Conservation (phyloP, 1,139 yeast genomes). For the Magnusiomyces ingens region DNA sequence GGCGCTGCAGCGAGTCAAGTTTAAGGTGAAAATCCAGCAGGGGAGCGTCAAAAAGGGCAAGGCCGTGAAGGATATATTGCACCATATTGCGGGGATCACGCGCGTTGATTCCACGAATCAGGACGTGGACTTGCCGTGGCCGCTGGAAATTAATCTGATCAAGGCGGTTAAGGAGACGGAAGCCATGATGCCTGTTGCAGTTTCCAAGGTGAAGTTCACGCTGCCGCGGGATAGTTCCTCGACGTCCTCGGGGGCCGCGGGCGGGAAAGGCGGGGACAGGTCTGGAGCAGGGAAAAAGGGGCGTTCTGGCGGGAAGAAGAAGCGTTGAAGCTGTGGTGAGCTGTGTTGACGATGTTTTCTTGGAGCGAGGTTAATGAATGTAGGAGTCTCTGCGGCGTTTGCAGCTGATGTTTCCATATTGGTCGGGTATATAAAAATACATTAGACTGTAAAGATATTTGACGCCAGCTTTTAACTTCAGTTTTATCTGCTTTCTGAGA, state of each 20-base stretch:
- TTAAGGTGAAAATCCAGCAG: conserved; percentile 79
- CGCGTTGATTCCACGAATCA: conserved; percentile 44
- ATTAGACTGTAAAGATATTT: too few relatives aligned
- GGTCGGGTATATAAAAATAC: too few relatives aligned
- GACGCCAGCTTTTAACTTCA: too few relatives aligned
- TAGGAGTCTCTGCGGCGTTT: too few relatives aligned
- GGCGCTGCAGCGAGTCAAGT: conserved; percentile 64
- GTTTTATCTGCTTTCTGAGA: too few relatives aligned
- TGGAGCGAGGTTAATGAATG: too few relatives aligned
- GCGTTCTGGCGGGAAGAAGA: conserved; percentile 5
- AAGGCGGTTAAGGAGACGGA: conserved; percentile 53
- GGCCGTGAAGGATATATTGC: conserved; percentile 61
- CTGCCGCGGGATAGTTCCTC: conserved; percentile 22
- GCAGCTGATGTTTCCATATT: too few relatives aligned
- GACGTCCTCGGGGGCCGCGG: conserved; percentile 6
- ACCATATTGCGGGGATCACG: conserved; percentile 47
- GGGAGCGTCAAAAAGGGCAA: conserved; percentile 89
- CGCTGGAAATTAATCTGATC: conserved; percentile 54
- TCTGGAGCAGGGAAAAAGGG: conserved; percentile 15
- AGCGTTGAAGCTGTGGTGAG: background rate
- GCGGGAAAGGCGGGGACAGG: conserved; percentile 13
- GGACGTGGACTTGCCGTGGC: conserved; percentile 64
- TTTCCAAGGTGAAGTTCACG: conserved; percentile 36
- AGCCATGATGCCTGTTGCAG: conserved; percentile 46
- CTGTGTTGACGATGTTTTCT: too few relatives aligned